These are phyloP conservation scores for Polyplosphaeria fusca DNA, from an alignment of 495 filamentous ascomycete species.

Conservation along the genomic window DNA sequence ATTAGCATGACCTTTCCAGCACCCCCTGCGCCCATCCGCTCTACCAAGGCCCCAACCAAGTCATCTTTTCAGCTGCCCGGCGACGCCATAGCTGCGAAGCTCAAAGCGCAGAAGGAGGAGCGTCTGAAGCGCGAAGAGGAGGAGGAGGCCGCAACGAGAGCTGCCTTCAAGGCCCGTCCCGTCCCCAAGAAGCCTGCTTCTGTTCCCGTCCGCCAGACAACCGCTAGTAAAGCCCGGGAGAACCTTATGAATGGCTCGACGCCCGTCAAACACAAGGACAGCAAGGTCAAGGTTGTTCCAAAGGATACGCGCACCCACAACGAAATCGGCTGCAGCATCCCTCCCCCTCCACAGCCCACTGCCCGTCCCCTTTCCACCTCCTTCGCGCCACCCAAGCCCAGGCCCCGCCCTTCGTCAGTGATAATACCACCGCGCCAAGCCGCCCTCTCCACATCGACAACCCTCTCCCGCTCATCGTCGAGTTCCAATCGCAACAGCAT, in stretches of 20 bases:
- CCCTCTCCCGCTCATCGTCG: slow-evolving; percentile 1
- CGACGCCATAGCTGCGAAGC: slow-evolving; percentile 66
- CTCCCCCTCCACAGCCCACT: background rate
- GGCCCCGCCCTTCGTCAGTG: background rate
- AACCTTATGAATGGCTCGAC: slow-evolving; percentile 36
- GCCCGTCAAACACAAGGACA: slow-evolving; percentile 4
- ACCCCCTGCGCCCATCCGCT: slow-evolving; percentile 50
- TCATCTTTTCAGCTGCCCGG: slow-evolving; percentile 69
- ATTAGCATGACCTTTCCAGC: slow-evolving; percentile 44
- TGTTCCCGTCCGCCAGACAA: slow-evolving; percentile 46
- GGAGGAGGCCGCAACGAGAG: slow-evolving; percentile 35
- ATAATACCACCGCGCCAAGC: background rate
- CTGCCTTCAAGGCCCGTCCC: slow-evolving; percentile 64
- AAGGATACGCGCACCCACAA: background rate
- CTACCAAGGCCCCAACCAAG: slow-evolving; percentile 57
- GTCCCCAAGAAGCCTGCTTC: slow-evolving; percentile 40
- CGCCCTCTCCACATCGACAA: slow-evolving; percentile 4
- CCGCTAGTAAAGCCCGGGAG: slow-evolving; percentile 58
- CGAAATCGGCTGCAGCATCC: background rate
- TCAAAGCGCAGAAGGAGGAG: slow-evolving; percentile 65
- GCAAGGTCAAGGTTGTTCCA: background rate
- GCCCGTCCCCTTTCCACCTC: background rate
- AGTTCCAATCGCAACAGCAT: slow-evolving; percentile 18
- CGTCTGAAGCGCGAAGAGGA: slow-evolving; percentile 46
- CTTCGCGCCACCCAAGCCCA: background rate